Evolutionary conservation across 1,284 basidiomycete species (phyloP), one percentile per base, ranked within the genome.

Genomic region (Xerocomus cyaneibrunnescens): DNA sequence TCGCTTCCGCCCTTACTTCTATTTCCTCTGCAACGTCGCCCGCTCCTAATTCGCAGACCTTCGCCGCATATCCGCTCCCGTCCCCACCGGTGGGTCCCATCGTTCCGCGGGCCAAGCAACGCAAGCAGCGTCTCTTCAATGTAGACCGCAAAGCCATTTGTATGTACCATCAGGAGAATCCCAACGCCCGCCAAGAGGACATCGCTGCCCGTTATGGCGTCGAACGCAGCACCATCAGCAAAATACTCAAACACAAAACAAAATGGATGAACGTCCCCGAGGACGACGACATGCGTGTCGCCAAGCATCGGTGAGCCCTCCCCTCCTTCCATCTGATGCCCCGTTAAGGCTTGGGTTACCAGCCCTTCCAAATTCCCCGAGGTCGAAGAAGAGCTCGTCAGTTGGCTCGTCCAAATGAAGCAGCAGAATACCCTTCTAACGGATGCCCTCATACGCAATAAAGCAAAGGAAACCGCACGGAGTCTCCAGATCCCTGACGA

Each of bases 141-240:
- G 72, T 78, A 37, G 87, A 91, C 63, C 83, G 89, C 56, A 86
- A 85, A 64, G 74, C 76, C n/a, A 93, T 94, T 46, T 94, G 92
- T 64, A 60, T 80, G 37, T 85, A 83, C 70, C 79, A 84, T 59
- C 69, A 76, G 45, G 71, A 82, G 3, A 74, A 89, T 61, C 86
- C 86, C 0, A 78, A 79, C 52, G 76, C 80, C 19, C 78, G 85
- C 51, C 91, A 94, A 67, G 89, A 93, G 63, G 87, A 91, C 62
- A 91, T 94, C 60, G 92, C 88, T 1, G 70, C 72, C 12, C 71
- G 74, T 35, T 95, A 87, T 66, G 81, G 82, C 47, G 87, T 94
- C 49, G 93, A 95, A 67, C 84, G 93, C 45, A 93, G 89, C 70
- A 95, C 92, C n/a, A 89, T 95, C 65, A 91, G 87, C 72, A 94